Base-by-base conservation (phyloP, 2,329 filamentous ascomycete species). In the Colletotrichum sojae region DNA sequence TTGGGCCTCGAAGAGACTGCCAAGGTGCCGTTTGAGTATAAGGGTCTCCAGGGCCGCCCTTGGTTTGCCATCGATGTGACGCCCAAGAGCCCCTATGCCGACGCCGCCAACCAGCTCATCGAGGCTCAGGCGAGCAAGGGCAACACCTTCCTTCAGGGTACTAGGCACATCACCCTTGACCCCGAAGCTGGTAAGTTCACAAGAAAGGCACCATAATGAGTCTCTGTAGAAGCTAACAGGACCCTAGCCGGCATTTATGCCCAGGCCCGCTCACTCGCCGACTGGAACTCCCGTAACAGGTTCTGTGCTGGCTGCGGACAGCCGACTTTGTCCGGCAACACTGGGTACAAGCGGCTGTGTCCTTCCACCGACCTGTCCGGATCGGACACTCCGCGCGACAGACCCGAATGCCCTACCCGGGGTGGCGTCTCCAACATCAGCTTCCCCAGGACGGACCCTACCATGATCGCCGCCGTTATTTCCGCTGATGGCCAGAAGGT, bases 221-320 rank as follows among this genome's bases (percentile, higher is more conserved):
- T 56, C 5, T 15, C 70, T 76, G 39, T 25, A 36, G 31, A 36
- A 8, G 5, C 31, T 36, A 36, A 75, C 46, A 53, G 10, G 39
- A 25, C 52, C 10, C 51, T 48, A 96, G 96, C 95, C 68, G 94
- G 95, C 57, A 92, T 97, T 53, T 97, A 94, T 74, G 95, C 94
- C 15, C 94, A 97, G 80, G 93, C 94, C 8, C 91, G 95, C 63
- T 92, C 94, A 53, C 86, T 98, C 27, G 85, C 97, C 43, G 96
- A 98, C 83, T 99, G 96, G 96, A 98, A 99, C 82, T 86, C 86
- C 27, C 92, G 95, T 59, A 97, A 97, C 81, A 92, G 92, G 36
- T 99, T 94, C 85, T 99, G 96, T 80, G 94, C 91, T 39, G 91
- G 92, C 64, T 99, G 96, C 80, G 95, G 96, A 40, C 88, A 93